Base-by-base conservation (phyloP, 257 asterid genomes). In the Buddleja alternifolia region DNA sequence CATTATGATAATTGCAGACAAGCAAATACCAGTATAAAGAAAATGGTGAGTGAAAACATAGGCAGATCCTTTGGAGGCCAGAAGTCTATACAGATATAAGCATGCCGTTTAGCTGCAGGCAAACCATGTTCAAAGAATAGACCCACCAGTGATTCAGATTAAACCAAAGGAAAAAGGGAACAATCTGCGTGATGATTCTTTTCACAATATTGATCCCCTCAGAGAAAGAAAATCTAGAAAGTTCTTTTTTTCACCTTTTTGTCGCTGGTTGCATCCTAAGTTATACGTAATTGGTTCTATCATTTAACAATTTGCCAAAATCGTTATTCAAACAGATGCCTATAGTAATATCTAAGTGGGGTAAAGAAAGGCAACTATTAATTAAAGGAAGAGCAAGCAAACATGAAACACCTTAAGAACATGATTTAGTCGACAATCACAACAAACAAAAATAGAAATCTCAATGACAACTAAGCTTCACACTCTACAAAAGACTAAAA, bases 341-440 rank as follows among this genome's bases (percentile, higher is more conserved):
- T 32, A n/a, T 34, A n/a, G 10, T 40, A 7, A 39, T 11, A 24
- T 7, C 24, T 14, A 9, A 39, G 66, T 59, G 19, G 11, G 21
- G 4, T 17, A n/a, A 36, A n/a, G 36, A 15, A 15, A 29, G n/a
- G n/a, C 24, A 16, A 60, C 66, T 10, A 8, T 12, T 44, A 63
- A 51, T 50, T 40, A 52, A 52, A 52, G 23, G 52, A 72, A 57
- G 32, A 55, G 16, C 21, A 36, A 37, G 7, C 24, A 56, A 21
- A 39, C 37, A 57, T 20, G 20, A 1, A 50, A 39, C 57, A 59
- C n/a, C 37, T 19, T 42, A 10, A 19, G 14, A 21, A 45, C 19
- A 15, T 14, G 40, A 37, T 51, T 50, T 37, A 51, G 23, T 39
- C 24, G 5, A 29, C 34, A 29, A 29, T 29, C 34, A 29, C 34